Percentiles rank a stretch among this genome's conserved stretches.
These are phyloP conservation scores for Filobasidium floriforme DNA, from an alignment of 768 basidiomycete genomes.

Conservation along the genomic window DNA sequence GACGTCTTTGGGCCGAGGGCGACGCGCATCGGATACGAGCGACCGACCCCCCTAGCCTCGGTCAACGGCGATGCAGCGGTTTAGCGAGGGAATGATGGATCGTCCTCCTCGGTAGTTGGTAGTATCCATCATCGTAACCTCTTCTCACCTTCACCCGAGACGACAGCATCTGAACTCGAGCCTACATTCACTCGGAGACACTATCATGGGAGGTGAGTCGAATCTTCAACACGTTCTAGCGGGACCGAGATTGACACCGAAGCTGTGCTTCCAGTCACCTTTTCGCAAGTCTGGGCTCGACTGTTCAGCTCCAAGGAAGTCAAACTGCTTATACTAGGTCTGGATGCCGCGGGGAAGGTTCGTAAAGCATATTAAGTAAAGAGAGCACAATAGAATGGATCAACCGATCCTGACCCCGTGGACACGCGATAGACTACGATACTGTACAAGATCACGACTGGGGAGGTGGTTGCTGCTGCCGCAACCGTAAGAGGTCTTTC, in stretches of 20 bases:
- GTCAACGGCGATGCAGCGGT: too few relatives aligned
- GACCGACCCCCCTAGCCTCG: too few relatives aligned
- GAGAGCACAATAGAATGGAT: not conserved
- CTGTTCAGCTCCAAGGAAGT: slow-evolving; percentile 42
- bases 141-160: too few relatives aligned
- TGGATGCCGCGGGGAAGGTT: slow-evolving; percentile 43
- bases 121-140: too few relatives aligned
- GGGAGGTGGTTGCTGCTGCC: slow-evolving; percentile 43
- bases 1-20: too few relatives aligned
- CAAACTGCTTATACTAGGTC: slow-evolving; percentile 44
- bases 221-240: not conserved
- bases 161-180: too few relatives aligned
- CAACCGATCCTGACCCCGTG: not conserved
- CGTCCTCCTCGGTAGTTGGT: too few relatives aligned
- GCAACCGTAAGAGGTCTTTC: slow-evolving; percentile 45
- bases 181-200: too few relatives aligned
- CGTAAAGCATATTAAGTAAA: not conserved
- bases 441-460: slow-evolving; percentile 44
- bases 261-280: slow-evolving; percentile 31
- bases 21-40: too few relatives aligned
- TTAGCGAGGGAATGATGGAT: too few relatives aligned
- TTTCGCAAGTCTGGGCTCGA: slow-evolving; percentile 39
- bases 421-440: slow-evolving; percentile 37
- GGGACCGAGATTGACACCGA: not conserved
- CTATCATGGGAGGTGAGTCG: not conserved